Evolutionary conservation across 1,284 basidiomycete genomes (phyloP).

Genomic region (Salmacisia buchloeana): DNA sequence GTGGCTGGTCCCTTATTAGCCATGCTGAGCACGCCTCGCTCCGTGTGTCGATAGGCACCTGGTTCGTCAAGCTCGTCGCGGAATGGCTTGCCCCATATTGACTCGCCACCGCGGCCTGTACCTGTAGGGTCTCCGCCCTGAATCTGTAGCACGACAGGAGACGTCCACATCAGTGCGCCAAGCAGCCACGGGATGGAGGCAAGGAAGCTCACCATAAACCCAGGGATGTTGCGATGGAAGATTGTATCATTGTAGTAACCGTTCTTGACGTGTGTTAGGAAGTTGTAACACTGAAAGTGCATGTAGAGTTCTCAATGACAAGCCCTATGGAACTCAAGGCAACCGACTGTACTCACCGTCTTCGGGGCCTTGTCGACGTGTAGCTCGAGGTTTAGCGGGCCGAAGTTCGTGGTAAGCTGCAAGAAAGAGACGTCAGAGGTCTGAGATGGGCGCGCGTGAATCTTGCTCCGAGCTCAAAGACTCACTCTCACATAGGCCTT

Average conservation of each 20-base stretch:
- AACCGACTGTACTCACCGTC: conserved; percentile 57
- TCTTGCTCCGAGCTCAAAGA: conserved; percentile 9
- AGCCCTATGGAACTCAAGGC: background rate
- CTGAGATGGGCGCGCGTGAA: conserved; percentile 46
- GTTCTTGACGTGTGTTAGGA: conserved; percentile 62
- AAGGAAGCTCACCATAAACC: conserved; percentile 69
- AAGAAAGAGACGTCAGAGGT: conserved; percentile 60
- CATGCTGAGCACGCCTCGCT: conserved; percentile 42
- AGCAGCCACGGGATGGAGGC: background rate
- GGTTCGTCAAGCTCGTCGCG: conserved; percentile 72
- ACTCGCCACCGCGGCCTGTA: conserved; percentile 84
- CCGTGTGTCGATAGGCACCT: conserved; percentile 36
- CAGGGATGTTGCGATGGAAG: conserved; percentile 91
- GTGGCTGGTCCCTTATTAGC: conserved; percentile 45
- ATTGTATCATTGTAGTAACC: conserved; percentile 80
- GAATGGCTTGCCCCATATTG: conserved; percentile 93
- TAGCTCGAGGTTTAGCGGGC: conserved; percentile 82
- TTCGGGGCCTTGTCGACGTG: conserved; percentile 88
- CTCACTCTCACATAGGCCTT: conserved; percentile 34
- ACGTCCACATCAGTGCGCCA: background rate
- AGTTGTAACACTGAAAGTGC: conserved; percentile 69
- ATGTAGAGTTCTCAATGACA: background rate
- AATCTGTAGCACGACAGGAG: conserved; percentile 50
- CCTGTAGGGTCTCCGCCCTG: conserved; percentile 96
- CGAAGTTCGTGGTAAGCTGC: conserved; percentile 81